phyloP scores from a whole-genome alignment of 805 yeast species.

The Suhomyces pyralidae region DNA sequence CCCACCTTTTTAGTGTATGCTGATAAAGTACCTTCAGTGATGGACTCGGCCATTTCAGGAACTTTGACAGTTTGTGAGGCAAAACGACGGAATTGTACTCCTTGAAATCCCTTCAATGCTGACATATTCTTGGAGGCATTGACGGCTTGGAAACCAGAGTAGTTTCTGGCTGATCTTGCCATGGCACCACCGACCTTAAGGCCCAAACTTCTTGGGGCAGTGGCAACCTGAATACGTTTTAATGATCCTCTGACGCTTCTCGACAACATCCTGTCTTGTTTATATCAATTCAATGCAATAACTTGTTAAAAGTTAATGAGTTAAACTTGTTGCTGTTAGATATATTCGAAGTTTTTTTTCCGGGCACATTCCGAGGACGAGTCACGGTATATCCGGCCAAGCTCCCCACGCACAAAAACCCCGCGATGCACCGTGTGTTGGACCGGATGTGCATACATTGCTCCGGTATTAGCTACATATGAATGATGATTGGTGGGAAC shows the following conservation, averaged over 20 bases:
- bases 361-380: neutral
- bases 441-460: neutral
- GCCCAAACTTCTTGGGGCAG: slow-evolving; percentile 11
- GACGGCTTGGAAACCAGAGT: slow-evolving; percentile 1
- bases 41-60: slow-evolving; percentile 98
- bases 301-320: neutral
- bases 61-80: slow-evolving; percentile 67
- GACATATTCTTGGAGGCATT: neutral
- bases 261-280: slow-evolving; percentile 25
- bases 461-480: slow-evolving; percentile 2
- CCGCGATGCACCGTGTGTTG: neutral
- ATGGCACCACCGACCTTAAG: slow-evolving; percentile 13
- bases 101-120: neutral
- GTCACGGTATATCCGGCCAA: neutral
- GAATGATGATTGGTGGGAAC: slow-evolving; percentile 1
- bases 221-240: slow-evolving; percentile 24
- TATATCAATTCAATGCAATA: neutral
- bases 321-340: neutral
- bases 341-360: slow-evolving; percentile 1
- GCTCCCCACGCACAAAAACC: neutral
- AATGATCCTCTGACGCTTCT: slow-evolving; percentile 29
- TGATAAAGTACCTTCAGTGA: slow-evolving; percentile 92
- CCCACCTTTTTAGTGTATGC: slow-evolving; percentile 71
- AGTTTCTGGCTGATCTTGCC: slow-evolving; percentile 14
- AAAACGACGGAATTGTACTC: slow-evolving; percentile 20